Base-by-base conservation (phyloP, 108 stramenopile species). In the Craspedostauros australis region DNA sequence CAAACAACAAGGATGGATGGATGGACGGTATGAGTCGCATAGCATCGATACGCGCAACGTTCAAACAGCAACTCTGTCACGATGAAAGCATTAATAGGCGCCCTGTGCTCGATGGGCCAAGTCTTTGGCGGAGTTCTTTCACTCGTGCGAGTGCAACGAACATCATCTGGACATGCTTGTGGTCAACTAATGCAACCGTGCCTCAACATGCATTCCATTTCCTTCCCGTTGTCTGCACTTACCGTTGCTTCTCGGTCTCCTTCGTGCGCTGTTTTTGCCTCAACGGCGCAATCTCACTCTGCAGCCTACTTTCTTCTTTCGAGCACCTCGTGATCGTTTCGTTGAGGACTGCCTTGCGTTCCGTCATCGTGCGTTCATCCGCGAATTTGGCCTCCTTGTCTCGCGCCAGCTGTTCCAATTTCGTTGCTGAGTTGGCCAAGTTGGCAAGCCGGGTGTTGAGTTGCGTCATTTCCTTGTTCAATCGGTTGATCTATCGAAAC, bases 351-450 rank as follows among this genome's bases (percentile, higher is more conserved):
- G 53, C 62, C 50, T 69, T 68, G 40, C 69, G 56, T 38, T 66
- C 64, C 0, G 56, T 58, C 19, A 67, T 40, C 36, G 70, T 53
- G 26, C 79, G 72, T 47, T 84, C 80, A 39, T 80, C 64, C 18
- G 67, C 72, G 59, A 66, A 82, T 40, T 74, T 69, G 15, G 60
- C 73, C 53, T 87, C 82, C 56, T 77, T 87, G 24, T 79, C 78
- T 16, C 72, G 39, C 1, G 76, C 68, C 12, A 49, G 52, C 22
- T 78, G 44, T 48, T 90, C 88, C 7, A 72, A 32, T 7, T 28
- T 38, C 12, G 46, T 47, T 34, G 46, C 46, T 31, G 23, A 22
- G 16, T 44, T 8, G 9, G 16, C 19, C 37, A 59, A 39, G 6
- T n/a, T 43, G 19, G 43, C 2, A n/a, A 75, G 54, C 2, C 47